A percentile compares a stretch with the other conserved stretches of the same genome.
Conservation (phyloP, 139 green algal species). For the Chlorella sp. region DNA sequence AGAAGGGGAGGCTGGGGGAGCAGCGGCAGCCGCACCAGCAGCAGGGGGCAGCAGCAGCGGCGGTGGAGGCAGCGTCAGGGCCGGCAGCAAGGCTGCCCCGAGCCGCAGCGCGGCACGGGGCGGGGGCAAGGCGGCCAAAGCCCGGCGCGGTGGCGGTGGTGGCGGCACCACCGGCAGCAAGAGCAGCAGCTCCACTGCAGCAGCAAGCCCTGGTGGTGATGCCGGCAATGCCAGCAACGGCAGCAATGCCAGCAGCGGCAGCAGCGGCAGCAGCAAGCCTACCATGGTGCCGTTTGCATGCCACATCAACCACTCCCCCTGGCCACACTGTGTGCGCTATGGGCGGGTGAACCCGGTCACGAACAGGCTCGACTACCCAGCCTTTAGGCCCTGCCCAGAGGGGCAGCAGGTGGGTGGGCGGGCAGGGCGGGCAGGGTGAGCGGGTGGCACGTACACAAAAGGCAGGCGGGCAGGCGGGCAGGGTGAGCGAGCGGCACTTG, state of each 20-base stretch:
- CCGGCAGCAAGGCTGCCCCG: neutral
- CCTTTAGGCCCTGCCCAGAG: conserved; percentile 59
- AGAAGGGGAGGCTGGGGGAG: neutral
- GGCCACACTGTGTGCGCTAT: conserved; percentile 77
- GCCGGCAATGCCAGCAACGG: neutral
- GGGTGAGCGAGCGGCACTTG: too few species aligned
- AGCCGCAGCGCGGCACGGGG: neutral
- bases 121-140: neutral
- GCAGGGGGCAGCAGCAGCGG: neutral
- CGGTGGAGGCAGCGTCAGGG: neutral
- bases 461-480: conserved; percentile 14
- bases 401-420: conserved; percentile 39
- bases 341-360: conserved; percentile 54
- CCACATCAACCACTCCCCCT: conserved; percentile 78
- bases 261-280: conserved; percentile 38
- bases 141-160: neutral
- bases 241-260: neutral
- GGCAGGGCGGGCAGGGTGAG: neutral
- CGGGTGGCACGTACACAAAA: neutral
- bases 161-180: neutral
- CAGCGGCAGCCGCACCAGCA: neutral
- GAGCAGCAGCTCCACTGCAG: neutral
- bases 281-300: conserved; percentile 73
- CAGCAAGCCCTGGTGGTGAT: neutral
- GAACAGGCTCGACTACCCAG: conserved; percentile 49